phyloP scores from a whole-genome alignment of 768 basidiomycete genomes.

The Agrocybe praecox region DNA sequence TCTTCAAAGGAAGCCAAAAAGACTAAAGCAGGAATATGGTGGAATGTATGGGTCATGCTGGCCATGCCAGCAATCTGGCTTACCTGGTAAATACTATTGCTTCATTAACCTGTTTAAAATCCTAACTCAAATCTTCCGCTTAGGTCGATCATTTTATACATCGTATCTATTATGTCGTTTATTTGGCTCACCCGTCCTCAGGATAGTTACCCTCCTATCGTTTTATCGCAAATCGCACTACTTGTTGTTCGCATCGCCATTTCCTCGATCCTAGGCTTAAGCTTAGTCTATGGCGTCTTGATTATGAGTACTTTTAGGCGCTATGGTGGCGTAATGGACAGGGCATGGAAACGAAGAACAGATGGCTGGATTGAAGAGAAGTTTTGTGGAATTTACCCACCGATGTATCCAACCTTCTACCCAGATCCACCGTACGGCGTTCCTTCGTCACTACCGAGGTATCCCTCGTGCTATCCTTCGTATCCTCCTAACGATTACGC shows the following conservation, averaged over 20 bases:
- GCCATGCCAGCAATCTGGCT: constrained; percentile 68
- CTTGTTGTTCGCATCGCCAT: constrained; percentile 46
- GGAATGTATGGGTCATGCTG: constrained; percentile 74
- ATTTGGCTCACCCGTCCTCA: constrained; percentile 57
- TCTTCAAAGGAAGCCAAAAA: constrained; percentile 50
- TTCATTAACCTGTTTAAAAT: not conserved
- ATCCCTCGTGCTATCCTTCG: not conserved
- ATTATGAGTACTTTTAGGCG: constrained; percentile 20
- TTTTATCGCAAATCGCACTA: constrained; percentile 26
- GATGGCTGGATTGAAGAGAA: not conserved
- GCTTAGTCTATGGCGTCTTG: constrained; percentile 36
- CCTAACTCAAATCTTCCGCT: not conserved
- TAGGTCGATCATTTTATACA: constrained; percentile 62
- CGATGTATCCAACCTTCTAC: not conserved
- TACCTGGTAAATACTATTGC: constrained; percentile 42
- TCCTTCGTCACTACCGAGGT: not conserved
- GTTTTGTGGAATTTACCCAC: not conserved
- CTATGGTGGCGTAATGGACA: constrained; percentile 26
- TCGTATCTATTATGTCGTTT: constrained; percentile 56
- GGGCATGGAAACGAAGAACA: constrained; percentile 22
- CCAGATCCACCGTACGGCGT: not conserved
- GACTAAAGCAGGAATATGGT: constrained; percentile 26
- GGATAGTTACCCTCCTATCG: constrained; percentile 22
- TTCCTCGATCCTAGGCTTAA: constrained; percentile 49
- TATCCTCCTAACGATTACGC: too few species aligned